Evolutionary conservation across 768 basidiomycete genomes (phyloP), one percentile per base, ranked within the genome.

Genomic region (Butyriboletus loyo): DNA sequence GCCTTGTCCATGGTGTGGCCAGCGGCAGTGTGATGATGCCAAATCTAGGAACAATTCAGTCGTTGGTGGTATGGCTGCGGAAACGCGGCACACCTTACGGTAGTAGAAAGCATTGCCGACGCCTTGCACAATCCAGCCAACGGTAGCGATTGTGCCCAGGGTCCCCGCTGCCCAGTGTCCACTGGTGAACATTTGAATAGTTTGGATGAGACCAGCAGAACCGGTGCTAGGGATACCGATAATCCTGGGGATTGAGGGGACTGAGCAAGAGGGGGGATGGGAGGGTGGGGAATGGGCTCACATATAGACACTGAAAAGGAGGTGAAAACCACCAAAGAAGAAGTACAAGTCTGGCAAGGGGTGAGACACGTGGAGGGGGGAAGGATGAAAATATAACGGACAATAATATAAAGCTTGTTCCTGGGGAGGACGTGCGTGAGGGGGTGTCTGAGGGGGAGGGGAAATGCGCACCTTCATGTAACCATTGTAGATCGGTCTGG

Each of bases 221-320:
- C 97, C 97, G 40, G 96, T 96, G 55, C 90, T 91, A 52, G 94
- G 93, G 62, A 97, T 88, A 59, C 96, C 96, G 67, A 98, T 85
- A 69, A 94, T 86, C 90, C 90, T 95, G 46, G 44, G 49, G 41
- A 65, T 54, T 54, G 55, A 66, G 63, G 60, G 58, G 57, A 42
- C 55, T 60, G 54, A 66, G 58, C 53, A 61, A 14, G n/a, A 60
- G 40, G 43, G 37, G 50, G 50, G 50, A 41, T 2, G 13, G 0
- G 27, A 13, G 34, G 40, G 31, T 19, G 54, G 11, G 62, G 34
- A 38, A 32, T 19, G 54, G 11, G 62, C 85, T 76, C 66, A 90
- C 92, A 91, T 92, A 75, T 98, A 98, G 65, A 91, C 68, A 57
- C 89, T 90, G 76, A 92, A 98, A 37, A 91, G 77, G 56, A 98